These are phyloP conservation scores for Darksidea phi DNA, from an alignment of 495 filamentous ascomycete genomes.

Conservation along the genomic window DNA sequence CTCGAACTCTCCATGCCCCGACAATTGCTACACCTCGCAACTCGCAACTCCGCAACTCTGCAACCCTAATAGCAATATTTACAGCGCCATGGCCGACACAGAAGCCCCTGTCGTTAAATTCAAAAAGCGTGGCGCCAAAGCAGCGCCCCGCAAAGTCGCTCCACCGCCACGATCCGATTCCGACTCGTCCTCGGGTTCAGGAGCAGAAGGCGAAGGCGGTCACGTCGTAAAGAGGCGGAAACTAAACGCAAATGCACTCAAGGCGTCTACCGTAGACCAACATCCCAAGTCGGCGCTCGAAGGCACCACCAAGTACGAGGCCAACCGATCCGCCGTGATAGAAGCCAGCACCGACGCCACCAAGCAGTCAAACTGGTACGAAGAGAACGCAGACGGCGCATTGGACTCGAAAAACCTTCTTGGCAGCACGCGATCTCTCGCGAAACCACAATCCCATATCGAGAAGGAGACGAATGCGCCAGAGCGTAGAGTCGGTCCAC, in stretches of 20 bases:
- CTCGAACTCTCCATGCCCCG: neutral
- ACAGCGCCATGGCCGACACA: slow-evolving; percentile 12
- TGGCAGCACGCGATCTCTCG: slow-evolving; percentile 55
- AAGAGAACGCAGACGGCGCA: slow-evolving; percentile 56
- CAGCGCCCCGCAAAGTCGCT: slow-evolving; percentile 77
- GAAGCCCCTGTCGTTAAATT: slow-evolving; percentile 63
- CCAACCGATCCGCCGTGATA: slow-evolving; percentile 58
- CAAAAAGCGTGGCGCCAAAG: slow-evolving; percentile 80
- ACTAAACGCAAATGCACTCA: slow-evolving; percentile 54
- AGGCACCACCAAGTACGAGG: slow-evolving; percentile 57
- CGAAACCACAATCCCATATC: slow-evolving; percentile 60
- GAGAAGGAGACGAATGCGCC: slow-evolving; percentile 81
- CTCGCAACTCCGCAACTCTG: neutral
- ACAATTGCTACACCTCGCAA: neutral
- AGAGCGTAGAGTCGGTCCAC: slow-evolving; percentile 69
- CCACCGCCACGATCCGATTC: slow-evolving; percentile 72
- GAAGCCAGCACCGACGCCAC: slow-evolving; percentile 82
- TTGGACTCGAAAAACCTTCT: slow-evolving; percentile 62
- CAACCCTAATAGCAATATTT: too few relatives aligned
- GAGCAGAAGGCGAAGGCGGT: slow-evolving; percentile 74
- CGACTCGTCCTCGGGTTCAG: slow-evolving; percentile 57
- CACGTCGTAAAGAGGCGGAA: slow-evolving; percentile 71
- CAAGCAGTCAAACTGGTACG: slow-evolving; percentile 87
- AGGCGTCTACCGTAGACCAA: slow-evolving; percentile 51
- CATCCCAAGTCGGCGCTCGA: slow-evolving; percentile 47